A percentile compares a stretch with the other conserved stretches of the same genome.
These are phyloP conservation scores for Phytophthora constricta DNA, from an alignment of 352 stramenopile genomes.

Conservation along the genomic window DNA sequence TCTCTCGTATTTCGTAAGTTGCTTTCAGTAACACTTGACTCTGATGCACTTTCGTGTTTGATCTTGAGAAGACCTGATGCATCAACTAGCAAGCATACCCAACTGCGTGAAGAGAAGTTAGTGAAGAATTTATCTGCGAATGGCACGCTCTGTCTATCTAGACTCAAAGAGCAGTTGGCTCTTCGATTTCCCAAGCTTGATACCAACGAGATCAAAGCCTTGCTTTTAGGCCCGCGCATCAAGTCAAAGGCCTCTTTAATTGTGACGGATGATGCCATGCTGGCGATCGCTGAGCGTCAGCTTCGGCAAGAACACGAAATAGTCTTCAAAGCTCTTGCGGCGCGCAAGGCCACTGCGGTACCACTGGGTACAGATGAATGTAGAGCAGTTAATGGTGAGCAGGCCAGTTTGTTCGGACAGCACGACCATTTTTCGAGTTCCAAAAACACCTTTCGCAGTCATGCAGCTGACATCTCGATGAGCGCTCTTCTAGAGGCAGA, in stretches of 20 bases:
- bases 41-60: neutral
- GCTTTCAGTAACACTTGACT: neutral
- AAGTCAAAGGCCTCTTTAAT: slow-evolving; percentile 15
- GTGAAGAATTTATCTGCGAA: neutral
- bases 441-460: neutral
- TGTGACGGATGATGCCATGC: neutral
- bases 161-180: neutral
- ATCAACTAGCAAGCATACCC: neutral
- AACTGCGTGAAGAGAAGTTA: neutral
- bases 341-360: neutral
- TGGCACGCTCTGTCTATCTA: slow-evolving; percentile 1
- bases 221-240: slow-evolving; percentile 12
- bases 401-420: no score
- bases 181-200: slow-evolving; percentile 7
- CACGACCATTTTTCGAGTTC: no score
- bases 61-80: neutral
- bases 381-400: no score
- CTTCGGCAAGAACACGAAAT: neutral
- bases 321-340: neutral
- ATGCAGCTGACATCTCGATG: neutral
- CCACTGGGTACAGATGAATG: no score
- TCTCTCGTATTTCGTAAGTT: slow-evolving; percentile 8
- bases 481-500: neutral
- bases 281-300: neutral
- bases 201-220: slow-evolving; percentile 13